Base-by-base conservation (phyloP, 106 monocot genomes). In the Apostasia ramifera region DNA sequence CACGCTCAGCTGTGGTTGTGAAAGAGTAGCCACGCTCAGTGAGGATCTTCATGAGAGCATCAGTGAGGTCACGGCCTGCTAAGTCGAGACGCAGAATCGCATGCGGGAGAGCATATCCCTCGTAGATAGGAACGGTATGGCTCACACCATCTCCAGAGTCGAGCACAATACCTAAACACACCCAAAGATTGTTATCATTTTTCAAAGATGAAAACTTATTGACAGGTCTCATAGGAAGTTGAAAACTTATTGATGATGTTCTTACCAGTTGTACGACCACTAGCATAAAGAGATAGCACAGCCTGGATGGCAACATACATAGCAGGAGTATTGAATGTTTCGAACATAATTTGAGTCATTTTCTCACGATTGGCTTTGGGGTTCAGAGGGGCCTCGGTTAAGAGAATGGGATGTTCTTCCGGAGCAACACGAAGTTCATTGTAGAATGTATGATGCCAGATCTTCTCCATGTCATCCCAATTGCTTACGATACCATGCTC, bases 391-490 rank as follows among this genome's bases (percentile, higher is more conserved):
- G 76, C 81, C 14, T 81, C 81, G 0, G 81, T 81, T 13, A 81
- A 66, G 44, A 81, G 47, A 40, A 81, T 40, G 3, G 81, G 81
- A 55, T 81, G 26, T 26, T 26, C 26, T 26, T 26, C 26, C 26
- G 26, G 26, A 26, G 26, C 26, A 26, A 26, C 26, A 26, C 26
- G 26, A 26, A 26, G 26, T 26, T 26, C 26, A 26, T 26, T 26
- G 26, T 26, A 26, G 26, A 26, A 26, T 26, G 26, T 26, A 26
- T 26, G 26, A 26, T 26, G 26, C 26, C 26, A 26, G 26, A 26
- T 81, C 66, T 77, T 81, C 67, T 81, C 76, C 81, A 81, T 81
- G 61, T 81, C 76, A 44, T 81, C 81, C 76, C 81, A 81, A 58
- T 81, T 81, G 59, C 15, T 76, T 48, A 81, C 81, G 43, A 81